A percentile compares a stretch with the other conserved stretches of the same genome.
phyloP scores from a whole-genome alignment of 2,329 filamentous ascomycete species.

The Xenosphaeropsis pyriputrescens region DNA sequence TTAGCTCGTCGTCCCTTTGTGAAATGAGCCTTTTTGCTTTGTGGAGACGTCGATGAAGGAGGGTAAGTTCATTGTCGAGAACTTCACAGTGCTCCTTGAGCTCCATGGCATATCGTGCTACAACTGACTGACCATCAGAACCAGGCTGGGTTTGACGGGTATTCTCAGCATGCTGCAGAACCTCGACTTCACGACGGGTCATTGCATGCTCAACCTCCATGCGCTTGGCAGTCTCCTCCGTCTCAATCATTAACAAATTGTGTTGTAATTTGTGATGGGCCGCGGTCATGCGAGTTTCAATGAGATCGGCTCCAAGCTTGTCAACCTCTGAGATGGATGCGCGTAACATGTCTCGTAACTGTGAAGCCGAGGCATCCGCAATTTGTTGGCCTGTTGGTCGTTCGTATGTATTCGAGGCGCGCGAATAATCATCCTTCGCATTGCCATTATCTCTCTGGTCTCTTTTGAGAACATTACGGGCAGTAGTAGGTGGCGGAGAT shows the following conservation, averaged over 20 bases:
- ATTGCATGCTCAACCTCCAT: conserved; percentile 87
- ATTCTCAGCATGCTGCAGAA: conserved; percentile 58
- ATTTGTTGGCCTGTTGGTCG: conserved; percentile 33
- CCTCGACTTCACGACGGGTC: conserved; percentile 76
- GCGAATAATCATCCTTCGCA: not conserved
- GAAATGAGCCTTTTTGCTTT: conserved; percentile 67
- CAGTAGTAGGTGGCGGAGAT: conserved; percentile 14
- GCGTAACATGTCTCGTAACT: conserved; percentile 41
- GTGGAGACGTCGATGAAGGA: conserved; percentile 48
- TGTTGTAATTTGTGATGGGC: conserved; percentile 87
- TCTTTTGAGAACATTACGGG: conserved; percentile 9
- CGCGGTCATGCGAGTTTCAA: conserved; percentile 64
- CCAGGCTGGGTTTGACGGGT: conserved; percentile 36
- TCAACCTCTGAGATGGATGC: conserved; percentile 38
- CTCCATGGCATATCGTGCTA: conserved; percentile 37
- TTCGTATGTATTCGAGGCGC: not conserved
- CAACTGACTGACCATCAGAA: conserved; percentile 30
- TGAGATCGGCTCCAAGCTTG: conserved; percentile 29
- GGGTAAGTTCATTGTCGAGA: conserved; percentile 49
- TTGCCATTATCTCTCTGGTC: conserved; percentile 1
- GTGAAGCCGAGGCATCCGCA: conserved; percentile 34
- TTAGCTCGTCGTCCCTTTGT: conserved; percentile 60
- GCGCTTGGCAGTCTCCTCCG: conserved; percentile 70
- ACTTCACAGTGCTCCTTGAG: conserved; percentile 53
- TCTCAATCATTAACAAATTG: conserved; percentile 70